A percentile compares a stretch with the other conserved stretches of the same genome.
Conservation (phyloP, 805 yeast species). For the fission yeast (Schizosaccharomyces pombe) region DNA sequence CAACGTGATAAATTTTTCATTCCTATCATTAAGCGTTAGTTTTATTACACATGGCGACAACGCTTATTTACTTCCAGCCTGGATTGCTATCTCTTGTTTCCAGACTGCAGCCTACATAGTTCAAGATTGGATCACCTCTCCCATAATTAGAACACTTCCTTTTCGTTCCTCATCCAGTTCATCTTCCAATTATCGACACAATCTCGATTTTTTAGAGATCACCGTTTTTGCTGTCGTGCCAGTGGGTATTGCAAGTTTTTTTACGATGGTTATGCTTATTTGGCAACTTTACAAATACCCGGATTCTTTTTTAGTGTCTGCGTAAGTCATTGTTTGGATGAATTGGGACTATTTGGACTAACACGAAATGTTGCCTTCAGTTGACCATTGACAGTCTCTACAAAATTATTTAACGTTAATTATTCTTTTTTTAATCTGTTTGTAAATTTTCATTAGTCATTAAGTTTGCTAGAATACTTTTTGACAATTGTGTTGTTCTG, state of each 20-base stretch:
- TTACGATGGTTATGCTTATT: slow-evolving; percentile 41
- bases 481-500: no score
- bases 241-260: slow-evolving; percentile 77
- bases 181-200: not conserved
- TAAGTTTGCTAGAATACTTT: no score
- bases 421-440: no score
- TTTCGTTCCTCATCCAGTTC: not conserved
- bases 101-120: slow-evolving; percentile 1
- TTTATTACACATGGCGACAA: not conserved
- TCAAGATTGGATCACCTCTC: slow-evolving; percentile 4
- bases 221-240: slow-evolving; percentile 97
- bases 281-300: not conserved
- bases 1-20: not conserved
- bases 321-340: no score
- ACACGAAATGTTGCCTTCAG: no score
- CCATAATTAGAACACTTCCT: not conserved
- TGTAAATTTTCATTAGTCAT: no score
- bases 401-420: no score
- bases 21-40: not conserved
- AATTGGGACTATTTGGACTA: no score
- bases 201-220: slow-evolving; percentile 40
- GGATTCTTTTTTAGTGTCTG: not conserved
- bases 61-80: not conserved
- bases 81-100: slow-evolving; percentile 7
- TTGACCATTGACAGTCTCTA: no score